These are phyloP conservation scores for Pythium brassicae DNA, from an alignment of 352 stramenopile genomes.

Conservation along the genomic window DNA sequence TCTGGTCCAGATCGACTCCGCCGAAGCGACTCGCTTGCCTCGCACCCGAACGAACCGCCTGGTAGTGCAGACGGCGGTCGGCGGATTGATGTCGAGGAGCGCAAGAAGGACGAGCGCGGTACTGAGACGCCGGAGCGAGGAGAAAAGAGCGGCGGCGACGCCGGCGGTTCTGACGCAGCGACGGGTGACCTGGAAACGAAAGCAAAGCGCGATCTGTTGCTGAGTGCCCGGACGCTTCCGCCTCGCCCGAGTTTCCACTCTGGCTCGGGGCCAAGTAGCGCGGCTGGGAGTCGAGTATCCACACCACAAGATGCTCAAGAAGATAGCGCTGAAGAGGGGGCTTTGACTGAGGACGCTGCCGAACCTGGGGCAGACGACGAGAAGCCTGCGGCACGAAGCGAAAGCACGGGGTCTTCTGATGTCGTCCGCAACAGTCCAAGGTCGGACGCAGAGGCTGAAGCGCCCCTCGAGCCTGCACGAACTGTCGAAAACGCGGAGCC, in stretches of 20 bases:
- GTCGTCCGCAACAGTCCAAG: too few relatives aligned
- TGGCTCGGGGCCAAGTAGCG: conserved; percentile 6
- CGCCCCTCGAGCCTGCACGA: too few relatives aligned
- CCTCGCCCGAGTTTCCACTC: conserved; percentile 25
- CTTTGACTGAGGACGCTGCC: too few relatives aligned
- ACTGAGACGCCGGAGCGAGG: conserved; percentile 22
- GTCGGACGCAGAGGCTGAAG: too few relatives aligned
- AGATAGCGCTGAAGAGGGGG: conserved; percentile 1
- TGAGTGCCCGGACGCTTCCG: conserved; percentile 20
- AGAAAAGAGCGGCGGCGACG: conserved; percentile 18
- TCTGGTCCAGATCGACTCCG: conserved; percentile 16
- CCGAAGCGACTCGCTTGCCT: conserved; percentile 12
- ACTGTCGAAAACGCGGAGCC: too few relatives aligned
- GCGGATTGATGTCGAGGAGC: conserved; percentile 2
- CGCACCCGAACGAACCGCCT: conserved; percentile 20
- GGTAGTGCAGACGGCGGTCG: conserved; percentile 22
- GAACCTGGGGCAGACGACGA: neutral
- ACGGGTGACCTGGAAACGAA: conserved; percentile 13
- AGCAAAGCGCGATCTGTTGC: conserved; percentile 18
- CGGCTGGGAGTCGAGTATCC: conserved; percentile 19
- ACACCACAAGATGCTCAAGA: conserved; percentile 11
- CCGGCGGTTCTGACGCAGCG: conserved; percentile 15
- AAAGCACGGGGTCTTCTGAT: too few relatives aligned
- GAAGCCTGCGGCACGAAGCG: too few relatives aligned
- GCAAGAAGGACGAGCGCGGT: conserved; percentile 6